phyloP scores from a whole-genome alignment of 768 basidiomycete species.

The Suillus decipiens region DNA sequence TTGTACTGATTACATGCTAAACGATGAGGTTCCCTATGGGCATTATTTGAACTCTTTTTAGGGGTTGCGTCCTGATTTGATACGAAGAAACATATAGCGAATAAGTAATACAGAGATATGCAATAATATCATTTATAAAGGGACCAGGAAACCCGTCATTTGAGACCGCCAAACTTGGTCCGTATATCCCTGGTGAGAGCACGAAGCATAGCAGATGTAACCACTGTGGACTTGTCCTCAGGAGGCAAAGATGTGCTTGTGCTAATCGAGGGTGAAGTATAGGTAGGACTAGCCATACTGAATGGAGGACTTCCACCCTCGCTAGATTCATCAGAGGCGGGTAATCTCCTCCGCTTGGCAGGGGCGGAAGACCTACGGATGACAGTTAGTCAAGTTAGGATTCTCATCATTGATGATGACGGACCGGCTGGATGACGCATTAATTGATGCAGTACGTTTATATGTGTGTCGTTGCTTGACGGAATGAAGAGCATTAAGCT shows the following conservation, averaged over 20 bases:
- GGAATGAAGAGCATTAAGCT: constrained; percentile 41
- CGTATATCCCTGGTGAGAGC: constrained; percentile 33
- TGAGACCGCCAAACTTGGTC: constrained; percentile 27
- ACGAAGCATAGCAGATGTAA: constrained; percentile 69
- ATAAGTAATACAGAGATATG: not conserved
- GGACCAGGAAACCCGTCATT: not conserved
- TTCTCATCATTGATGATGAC: constrained; percentile 22
- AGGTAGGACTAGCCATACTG: constrained; percentile 21
- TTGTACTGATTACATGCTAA: constrained; percentile 1
- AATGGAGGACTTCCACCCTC: constrained; percentile 33
- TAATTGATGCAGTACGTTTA: constrained; percentile 48
- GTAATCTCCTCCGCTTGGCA: constrained; percentile 47
- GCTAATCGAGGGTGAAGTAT: constrained; percentile 49
- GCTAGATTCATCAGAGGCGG: constrained; percentile 33
- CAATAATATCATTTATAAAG: not conserved
- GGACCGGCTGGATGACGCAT: constrained; percentile 42
- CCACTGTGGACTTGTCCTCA: constrained; percentile 36
- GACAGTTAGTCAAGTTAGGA: constrained; percentile 16
- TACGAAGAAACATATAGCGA: not conserved
- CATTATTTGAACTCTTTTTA: not conserved
- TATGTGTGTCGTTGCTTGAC: constrained; percentile 45
- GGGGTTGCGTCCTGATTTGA: not conserved
- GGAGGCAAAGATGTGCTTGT: constrained; percentile 42
- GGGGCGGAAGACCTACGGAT: constrained; percentile 27
- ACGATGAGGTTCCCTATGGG: not conserved